Evolutionary conservation across 2,329 filamentous ascomycete species (phyloP).

Genomic region (Nigrospora osmanthi): DNA sequence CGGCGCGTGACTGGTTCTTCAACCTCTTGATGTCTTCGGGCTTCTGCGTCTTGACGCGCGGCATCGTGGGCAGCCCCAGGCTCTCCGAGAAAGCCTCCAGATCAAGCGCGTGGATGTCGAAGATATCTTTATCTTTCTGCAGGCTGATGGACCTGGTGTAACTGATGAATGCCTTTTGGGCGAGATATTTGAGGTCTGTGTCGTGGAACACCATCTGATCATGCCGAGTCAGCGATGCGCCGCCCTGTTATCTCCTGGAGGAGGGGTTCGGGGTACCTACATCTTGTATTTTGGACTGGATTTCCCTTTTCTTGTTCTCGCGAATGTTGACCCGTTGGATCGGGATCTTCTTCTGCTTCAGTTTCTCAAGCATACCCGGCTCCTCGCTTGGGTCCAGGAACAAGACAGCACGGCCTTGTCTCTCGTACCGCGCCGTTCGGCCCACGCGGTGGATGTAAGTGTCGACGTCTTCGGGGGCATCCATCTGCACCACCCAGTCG

Average conservation of each 20-base stretch:
- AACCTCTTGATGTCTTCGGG: slow-evolving; percentile 78
- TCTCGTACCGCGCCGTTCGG: slow-evolving; percentile 87
- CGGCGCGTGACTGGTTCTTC: slow-evolving; percentile 75
- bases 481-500: slow-evolving; percentile 98
- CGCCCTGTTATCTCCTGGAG: too few relatives aligned
- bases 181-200: slow-evolving; percentile 79
- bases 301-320: slow-evolving; percentile 80
- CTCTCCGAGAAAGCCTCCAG: slow-evolving; percentile 81
- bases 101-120: slow-evolving; percentile 75
- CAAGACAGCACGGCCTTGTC: slow-evolving; percentile 77
- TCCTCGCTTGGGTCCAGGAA: slow-evolving; percentile 93
- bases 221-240: too few relatives aligned
- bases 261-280: slow-evolving; percentile 36
- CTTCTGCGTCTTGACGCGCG: slow-evolving; percentile 88
- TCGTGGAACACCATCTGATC: too few relatives aligned
- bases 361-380: slow-evolving; percentile 75
- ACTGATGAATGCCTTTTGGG: slow-evolving; percentile 90
- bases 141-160: slow-evolving; percentile 80
- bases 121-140: slow-evolving; percentile 87
- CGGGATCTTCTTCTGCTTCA: slow-evolving; percentile 85
- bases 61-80: slow-evolving; percentile 81
- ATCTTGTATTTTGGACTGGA: slow-evolving; percentile 79
- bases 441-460: slow-evolving; percentile 97
- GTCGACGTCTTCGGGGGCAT: slow-evolving; percentile 92
- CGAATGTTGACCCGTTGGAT: slow-evolving; percentile 81